These are phyloP conservation scores for Lasiodiplodia sp. DNA, from an alignment of 2,329 filamentous ascomycete genomes.

Conservation along the genomic window DNA sequence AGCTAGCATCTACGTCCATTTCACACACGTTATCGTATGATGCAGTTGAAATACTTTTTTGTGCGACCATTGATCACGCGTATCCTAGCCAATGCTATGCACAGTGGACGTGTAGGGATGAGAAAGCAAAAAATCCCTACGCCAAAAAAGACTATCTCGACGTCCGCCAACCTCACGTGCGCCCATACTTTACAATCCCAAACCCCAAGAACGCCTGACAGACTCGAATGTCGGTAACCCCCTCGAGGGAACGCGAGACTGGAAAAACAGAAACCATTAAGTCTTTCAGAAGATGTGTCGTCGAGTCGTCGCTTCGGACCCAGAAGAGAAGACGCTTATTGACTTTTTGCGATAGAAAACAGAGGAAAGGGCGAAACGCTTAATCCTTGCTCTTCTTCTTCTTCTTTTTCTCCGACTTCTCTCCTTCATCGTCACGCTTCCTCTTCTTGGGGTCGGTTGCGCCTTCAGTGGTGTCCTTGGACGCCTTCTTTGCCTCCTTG, in stretches of 20 bases:
- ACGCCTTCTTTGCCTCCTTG: constrained; percentile 61
- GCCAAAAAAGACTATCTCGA: constrained; percentile 23
- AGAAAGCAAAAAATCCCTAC: constrained; percentile 19
- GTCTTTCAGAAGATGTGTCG: constrained; percentile 19
- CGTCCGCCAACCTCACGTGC: constrained; percentile 23
- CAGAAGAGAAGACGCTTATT: constrained; percentile 22
- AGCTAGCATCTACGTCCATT: not conserved
- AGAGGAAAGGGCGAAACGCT: constrained; percentile 15
- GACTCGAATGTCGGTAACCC: constrained; percentile 10
- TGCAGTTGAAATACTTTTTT: constrained; percentile 14
- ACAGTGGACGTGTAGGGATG: constrained; percentile 20
- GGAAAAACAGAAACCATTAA: constrained; percentile 26
- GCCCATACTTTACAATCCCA: constrained; percentile 28
- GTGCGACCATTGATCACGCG: constrained; percentile 15
- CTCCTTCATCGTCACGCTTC: constrained; percentile 57
- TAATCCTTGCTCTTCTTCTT: constrained; percentile 64
- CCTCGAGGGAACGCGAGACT: constrained; percentile 12
- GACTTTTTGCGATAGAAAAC: constrained; percentile 23
- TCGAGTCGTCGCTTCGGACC: constrained; percentile 22
- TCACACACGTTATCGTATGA: not conserved
- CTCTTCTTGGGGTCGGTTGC: constrained; percentile 55
- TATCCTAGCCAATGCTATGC: constrained; percentile 29
- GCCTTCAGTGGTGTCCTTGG: constrained; percentile 62
- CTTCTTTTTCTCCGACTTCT: constrained; percentile 71
- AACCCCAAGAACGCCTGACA: constrained; percentile 25